Evolutionary conservation across 352 stramenopile genomes (phyloP).

Genomic region (Halophytophthora batemanensis): DNA sequence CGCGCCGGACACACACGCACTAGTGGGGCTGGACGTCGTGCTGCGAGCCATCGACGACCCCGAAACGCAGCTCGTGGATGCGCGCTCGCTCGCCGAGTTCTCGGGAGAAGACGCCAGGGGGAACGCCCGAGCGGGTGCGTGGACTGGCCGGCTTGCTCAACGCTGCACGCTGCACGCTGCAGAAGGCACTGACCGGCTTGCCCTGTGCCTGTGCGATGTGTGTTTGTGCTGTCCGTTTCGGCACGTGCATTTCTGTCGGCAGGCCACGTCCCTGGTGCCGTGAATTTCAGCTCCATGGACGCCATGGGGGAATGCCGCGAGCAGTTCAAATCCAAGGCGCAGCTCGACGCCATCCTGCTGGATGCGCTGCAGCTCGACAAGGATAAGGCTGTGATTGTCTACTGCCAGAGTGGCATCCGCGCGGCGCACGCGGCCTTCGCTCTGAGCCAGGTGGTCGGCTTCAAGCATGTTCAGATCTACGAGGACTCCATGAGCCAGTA

Average conservation of each 20-base stretch:
- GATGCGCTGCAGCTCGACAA: constrained; percentile 36
- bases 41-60: background rate
- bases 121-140: constrained; percentile 7
- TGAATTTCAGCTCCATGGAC: constrained; percentile 75
- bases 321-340: constrained; percentile 55
- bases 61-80: constrained; percentile 7
- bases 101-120: background rate
- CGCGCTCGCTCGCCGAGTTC: constrained; percentile 10
- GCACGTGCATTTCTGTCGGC: too few relatives aligned
- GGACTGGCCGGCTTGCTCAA: background rate
- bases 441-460: constrained; percentile 56
- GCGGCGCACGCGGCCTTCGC: constrained; percentile 68
- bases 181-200: too few relatives aligned
- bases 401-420: constrained; percentile 72
- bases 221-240: too few relatives aligned
- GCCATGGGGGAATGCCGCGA: constrained; percentile 44
- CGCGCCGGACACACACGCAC: constrained; percentile 12
- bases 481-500: constrained; percentile 82
- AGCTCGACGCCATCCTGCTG: constrained; percentile 49
- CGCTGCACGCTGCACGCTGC: too few relatives aligned
- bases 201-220: too few relatives aligned
- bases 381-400: constrained; percentile 59
- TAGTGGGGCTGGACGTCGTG: constrained; percentile 8
- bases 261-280: constrained; percentile 64
- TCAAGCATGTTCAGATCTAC: constrained; percentile 56